Conservation (phyloP, 495 filamentous ascomycete species). For the Xylaria sp. region DNA sequence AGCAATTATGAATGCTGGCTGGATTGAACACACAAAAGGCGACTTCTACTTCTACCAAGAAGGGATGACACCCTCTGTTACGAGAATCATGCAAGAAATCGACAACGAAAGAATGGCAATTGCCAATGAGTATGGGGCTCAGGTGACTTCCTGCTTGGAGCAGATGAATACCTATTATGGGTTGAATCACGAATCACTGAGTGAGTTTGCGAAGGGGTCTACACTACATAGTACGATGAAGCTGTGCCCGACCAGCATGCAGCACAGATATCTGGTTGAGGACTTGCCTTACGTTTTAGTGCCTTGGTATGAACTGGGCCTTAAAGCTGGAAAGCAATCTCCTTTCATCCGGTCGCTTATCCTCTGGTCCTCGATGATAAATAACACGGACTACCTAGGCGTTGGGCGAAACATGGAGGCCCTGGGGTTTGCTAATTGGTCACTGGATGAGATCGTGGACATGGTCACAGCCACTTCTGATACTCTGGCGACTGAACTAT, state of each 20-base stretch:
- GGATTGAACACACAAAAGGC: conserved; percentile 26
- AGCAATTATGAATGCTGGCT: conserved; percentile 22
- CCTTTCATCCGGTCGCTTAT: conserved; percentile 22
- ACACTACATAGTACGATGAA: conserved; percentile 24
- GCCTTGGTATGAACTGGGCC: conserved; percentile 24
- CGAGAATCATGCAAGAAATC: conserved; percentile 20
- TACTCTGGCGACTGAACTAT: conserved; percentile 1
- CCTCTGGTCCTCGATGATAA: conserved; percentile 24
- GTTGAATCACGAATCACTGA: conserved; percentile 9
- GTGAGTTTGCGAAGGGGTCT: conserved; percentile 19
- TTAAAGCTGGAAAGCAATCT: conserved; percentile 19
- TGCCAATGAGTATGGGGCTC: conserved; percentile 11
- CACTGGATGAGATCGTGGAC: conserved; percentile 3
- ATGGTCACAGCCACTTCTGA: conserved; percentile 8
- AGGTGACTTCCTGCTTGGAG: conserved; percentile 11
- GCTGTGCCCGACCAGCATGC: conserved; percentile 19
- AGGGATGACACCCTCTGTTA: conserved; percentile 23
- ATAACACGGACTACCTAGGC: conserved; percentile 11
- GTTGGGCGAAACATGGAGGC: conserved; percentile 15
- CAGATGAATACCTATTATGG: conserved; percentile 26
- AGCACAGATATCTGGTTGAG: conserved; percentile 15
- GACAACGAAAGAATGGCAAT: conserved; percentile 24
- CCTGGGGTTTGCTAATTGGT: conserved; percentile 2
- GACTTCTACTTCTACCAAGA: conserved; percentile 26
- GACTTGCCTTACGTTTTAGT: conserved; percentile 24